Conservation (phyloP, 2,329 filamentous ascomycete genomes). For the Paecilomyces sp. region DNA sequence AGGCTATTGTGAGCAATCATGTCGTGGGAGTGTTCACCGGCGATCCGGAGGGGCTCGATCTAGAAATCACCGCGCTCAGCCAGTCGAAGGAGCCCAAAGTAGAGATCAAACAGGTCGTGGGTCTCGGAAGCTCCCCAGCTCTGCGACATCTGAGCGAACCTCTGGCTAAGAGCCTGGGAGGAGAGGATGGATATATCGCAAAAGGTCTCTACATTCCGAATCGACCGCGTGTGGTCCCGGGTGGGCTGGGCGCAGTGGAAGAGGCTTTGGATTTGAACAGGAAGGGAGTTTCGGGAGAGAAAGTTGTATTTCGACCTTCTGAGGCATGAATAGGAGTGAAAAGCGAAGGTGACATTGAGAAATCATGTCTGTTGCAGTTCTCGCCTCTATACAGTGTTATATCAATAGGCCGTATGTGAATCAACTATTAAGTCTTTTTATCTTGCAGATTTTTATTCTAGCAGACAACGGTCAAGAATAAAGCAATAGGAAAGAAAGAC, state of each 20-base stretch:
- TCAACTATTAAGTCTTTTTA: neutral
- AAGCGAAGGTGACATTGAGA: neutral
- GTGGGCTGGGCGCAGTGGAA: slow-evolving; percentile 15
- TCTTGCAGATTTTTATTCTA: neutral
- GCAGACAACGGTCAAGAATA: neutral
- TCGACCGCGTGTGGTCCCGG: slow-evolving; percentile 16
- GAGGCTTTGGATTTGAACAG: neutral
- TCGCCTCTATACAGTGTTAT: neutral
- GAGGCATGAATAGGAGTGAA: neutral
- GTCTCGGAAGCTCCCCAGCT: slow-evolving; percentile 17
- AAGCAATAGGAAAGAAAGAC: neutral
- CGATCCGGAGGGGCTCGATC: slow-evolving; percentile 11
- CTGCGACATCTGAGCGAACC: slow-evolving; percentile 24
- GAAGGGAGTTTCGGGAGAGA: neutral
- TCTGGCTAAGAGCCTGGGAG: slow-evolving; percentile 13
- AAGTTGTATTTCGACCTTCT: neutral
- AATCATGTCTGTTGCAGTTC: neutral
- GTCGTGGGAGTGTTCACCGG: neutral
- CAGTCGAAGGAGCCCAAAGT: slow-evolving; percentile 9
- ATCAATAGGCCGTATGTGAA: neutral
- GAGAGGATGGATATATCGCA: slow-evolving; percentile 21
- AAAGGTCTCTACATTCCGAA: slow-evolving; percentile 22
- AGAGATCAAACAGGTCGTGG: slow-evolving; percentile 10
- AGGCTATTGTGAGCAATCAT: neutral
- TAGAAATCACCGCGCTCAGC: slow-evolving; percentile 11